Evolutionary conservation across 2,329 filamentous ascomycete species (phyloP).

Genomic region (Ceratocystis variospora): DNA sequence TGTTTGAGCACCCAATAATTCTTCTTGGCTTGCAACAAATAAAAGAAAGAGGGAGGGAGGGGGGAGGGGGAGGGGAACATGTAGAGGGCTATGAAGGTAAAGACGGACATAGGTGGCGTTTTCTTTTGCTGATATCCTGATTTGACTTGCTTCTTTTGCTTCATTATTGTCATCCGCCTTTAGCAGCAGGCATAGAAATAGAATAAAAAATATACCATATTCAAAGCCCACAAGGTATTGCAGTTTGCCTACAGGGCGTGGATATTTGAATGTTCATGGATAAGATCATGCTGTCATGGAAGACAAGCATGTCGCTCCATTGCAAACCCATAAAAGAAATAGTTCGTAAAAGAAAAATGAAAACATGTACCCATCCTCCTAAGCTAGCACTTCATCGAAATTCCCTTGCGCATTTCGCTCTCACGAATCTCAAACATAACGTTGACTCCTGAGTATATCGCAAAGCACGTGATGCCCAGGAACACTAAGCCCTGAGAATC

Average conservation of each 20-base stretch:
- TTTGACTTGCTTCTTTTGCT: not conserved
- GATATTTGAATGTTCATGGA: not conserved
- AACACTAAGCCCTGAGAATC: constrained; percentile 63
- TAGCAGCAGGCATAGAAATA: not conserved
- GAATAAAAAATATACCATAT: not conserved
- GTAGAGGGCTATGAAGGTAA: not conserved
- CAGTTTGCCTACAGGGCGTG: too few relatives aligned
- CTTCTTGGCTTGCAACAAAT: not conserved
- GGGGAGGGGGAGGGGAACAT: too few relatives aligned
- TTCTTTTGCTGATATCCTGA: not conserved
- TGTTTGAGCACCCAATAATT: not conserved
- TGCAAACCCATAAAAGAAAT: not conserved
- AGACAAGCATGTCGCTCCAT: not conserved
- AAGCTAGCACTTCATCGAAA: constrained; percentile 56
- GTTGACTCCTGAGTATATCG: constrained; percentile 73
- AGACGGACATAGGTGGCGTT: not conserved
- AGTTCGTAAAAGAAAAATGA: not conserved
- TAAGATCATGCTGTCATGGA: not conserved
- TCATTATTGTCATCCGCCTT: not conserved
- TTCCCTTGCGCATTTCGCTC: constrained; percentile 65
- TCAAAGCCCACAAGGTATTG: not conserved
- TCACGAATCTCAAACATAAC: constrained; percentile 95
- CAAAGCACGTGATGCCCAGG: constrained; percentile 53
- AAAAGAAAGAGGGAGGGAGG: not conserved
- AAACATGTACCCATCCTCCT: not conserved